phyloP scores from a whole-genome alignment of 805 yeast genomes.

The Candida tibetensis region DNA sequence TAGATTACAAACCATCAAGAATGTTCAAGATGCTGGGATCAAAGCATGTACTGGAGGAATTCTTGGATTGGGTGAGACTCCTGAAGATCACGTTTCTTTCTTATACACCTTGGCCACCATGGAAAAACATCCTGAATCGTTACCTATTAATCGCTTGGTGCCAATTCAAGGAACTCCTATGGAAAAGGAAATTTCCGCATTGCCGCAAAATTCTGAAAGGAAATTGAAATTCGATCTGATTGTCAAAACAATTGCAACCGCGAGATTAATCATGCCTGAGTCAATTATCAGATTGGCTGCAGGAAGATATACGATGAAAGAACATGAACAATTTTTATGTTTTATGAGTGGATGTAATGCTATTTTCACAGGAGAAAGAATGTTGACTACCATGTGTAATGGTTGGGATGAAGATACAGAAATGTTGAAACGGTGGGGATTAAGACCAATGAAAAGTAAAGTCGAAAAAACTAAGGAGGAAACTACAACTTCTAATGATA shows the following conservation, averaged over 20 bases:
- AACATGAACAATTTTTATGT: conserved; percentile 69
- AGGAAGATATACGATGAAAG: conserved; percentile 79
- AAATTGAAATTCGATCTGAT: conserved; percentile 59
- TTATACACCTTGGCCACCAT: conserved; percentile 64
- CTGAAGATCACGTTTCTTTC: conserved; percentile 68
- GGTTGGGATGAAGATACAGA: conserved; percentile 81
- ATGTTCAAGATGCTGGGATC: conserved; percentile 62
- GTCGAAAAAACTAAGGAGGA: not conserved
- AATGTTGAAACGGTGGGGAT: conserved; percentile 70
- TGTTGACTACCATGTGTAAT: conserved; percentile 79
- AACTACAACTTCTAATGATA: not conserved
- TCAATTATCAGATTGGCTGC: conserved; percentile 75
- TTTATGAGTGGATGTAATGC: conserved; percentile 80
- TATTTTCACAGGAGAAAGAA: conserved; percentile 74
- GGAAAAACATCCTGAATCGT: conserved; percentile 73
- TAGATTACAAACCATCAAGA: conserved; percentile 61
- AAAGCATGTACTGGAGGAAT: conserved; percentile 79
- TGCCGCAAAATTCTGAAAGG: conserved; percentile 33
- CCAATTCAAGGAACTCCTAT: conserved; percentile 78
- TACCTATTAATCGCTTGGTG: conserved; percentile 78
- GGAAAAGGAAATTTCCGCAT: conserved; percentile 48
- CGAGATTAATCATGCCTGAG: conserved; percentile 70
- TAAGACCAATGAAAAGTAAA: conserved; percentile 47
- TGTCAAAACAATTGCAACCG: conserved; percentile 70
- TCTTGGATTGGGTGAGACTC: conserved; percentile 73